Conservation (phyloP, 495 filamentous ascomycete genomes). For the Penicillium samsonianum region DNA sequence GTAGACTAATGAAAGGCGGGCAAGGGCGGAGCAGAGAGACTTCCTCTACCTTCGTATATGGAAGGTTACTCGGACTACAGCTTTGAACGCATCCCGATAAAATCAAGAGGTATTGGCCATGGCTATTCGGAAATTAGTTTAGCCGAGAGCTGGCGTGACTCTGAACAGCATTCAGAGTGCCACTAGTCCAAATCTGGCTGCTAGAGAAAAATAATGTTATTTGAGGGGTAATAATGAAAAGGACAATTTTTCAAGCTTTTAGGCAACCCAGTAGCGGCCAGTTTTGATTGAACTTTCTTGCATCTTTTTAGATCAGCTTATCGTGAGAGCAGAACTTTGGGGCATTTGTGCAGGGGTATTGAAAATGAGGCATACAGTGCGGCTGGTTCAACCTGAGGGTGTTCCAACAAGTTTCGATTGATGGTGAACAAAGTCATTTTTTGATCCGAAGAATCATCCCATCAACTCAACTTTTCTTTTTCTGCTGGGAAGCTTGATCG, state of each 20-base stretch:
- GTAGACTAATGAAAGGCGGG: too few species aligned
- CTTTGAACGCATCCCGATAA: too few species aligned
- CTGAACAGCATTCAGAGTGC: too few species aligned
- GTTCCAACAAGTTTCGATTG: constrained; percentile 10
- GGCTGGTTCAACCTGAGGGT: constrained; percentile 5
- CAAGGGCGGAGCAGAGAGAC: too few species aligned
- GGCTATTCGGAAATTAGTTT: too few species aligned
- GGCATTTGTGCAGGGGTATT: constrained; percentile 9
- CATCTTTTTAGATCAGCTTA: constrained; percentile 6
- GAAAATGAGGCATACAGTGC: constrained; percentile 7
- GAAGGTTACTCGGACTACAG: too few species aligned
- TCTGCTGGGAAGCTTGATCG: constrained; percentile 11
- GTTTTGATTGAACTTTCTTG: not conserved
- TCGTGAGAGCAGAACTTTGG: constrained; percentile 2
- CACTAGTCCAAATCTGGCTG: too few species aligned
- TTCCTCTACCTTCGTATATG: too few species aligned
- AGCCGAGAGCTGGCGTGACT: too few species aligned
- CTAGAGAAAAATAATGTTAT: not conserved
- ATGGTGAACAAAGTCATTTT: constrained; percentile 9
- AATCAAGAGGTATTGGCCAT: too few species aligned
- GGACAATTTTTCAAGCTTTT: constrained; percentile 2
- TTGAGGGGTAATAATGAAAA: not conserved
- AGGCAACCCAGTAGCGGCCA: not conserved
- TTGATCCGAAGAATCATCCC: constrained; percentile 1
- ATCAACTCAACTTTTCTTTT: not conserved